Percentiles rank a stretch among this genome's conserved stretches.
Conservation (phyloP, 2,329 filamentous ascomycete genomes). For the Hypoxylon sp. region DNA sequence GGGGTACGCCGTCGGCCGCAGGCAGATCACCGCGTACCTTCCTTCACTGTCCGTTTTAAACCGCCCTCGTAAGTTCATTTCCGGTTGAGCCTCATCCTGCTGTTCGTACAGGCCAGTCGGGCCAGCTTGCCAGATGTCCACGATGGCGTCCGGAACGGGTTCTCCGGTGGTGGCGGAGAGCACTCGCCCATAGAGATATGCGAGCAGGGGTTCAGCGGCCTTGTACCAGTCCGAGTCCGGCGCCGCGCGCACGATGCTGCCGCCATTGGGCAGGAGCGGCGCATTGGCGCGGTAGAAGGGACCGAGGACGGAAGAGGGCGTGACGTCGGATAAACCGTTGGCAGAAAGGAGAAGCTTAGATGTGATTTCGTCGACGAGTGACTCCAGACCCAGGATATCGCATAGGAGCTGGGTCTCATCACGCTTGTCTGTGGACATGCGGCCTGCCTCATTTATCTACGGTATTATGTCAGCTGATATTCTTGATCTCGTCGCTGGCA, state of each 20-base stretch:
- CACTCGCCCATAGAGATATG: constrained; percentile 66
- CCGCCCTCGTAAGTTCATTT: constrained; percentile 80
- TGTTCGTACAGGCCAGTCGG: constrained; percentile 80
- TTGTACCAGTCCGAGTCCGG: constrained; percentile 56
- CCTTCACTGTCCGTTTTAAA: constrained; percentile 77
- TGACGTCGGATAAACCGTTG: constrained; percentile 74
- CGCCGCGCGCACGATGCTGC: constrained; percentile 71
- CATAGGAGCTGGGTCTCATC: constrained; percentile 78
- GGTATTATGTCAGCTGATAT: constrained; percentile 2
- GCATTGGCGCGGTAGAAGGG: constrained; percentile 86
- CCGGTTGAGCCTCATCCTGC: constrained; percentile 77
- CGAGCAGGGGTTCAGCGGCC: constrained; percentile 58
- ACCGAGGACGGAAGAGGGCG: constrained; percentile 83
- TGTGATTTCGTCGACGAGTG: constrained; percentile 85
- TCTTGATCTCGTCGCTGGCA: neutral
- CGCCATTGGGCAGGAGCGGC: constrained; percentile 77
- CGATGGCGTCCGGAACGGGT: constrained; percentile 73
- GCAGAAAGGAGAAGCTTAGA: constrained; percentile 69
- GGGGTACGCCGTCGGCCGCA: constrained; percentile 71
- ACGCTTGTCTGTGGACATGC: constrained; percentile 71
- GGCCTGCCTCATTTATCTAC: constrained; percentile 75
- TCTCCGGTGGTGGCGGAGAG: constrained; percentile 70
- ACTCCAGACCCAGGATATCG: constrained; percentile 80
- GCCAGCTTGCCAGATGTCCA: constrained; percentile 85
- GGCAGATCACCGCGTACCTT: constrained; percentile 71